Conservation (phyloP, 164 flowering plant genomes). For the Brasenia schreberi region DNA sequence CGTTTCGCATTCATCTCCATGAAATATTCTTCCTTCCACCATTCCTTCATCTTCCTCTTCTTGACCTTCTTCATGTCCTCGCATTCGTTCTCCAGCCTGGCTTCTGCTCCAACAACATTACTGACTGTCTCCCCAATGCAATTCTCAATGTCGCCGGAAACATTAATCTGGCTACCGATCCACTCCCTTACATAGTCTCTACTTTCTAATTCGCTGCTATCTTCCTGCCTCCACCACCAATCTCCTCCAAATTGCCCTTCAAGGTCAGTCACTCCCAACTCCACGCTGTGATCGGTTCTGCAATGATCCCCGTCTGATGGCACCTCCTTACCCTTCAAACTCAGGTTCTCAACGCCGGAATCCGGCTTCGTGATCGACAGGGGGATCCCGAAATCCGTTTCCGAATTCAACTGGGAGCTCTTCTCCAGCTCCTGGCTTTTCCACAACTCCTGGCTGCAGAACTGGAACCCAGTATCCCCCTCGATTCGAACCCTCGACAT, state of each 20-base stretch:
- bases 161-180: slow-evolving; percentile 92
- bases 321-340: slow-evolving; percentile 63
- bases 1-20: slow-evolving; percentile 56
- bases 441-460: slow-evolving; percentile 76
- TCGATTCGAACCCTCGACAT: slow-evolving; percentile 72
- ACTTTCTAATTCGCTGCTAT: slow-evolving; percentile 75
- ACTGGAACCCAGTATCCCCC: slow-evolving; percentile 59
- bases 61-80: slow-evolving; percentile 2
- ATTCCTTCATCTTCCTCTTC: slow-evolving; percentile 81
- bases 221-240: slow-evolving; percentile 99
- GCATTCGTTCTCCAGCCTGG: background rate
- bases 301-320: slow-evolving; percentile 40
- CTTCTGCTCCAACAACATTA: background rate
- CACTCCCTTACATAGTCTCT: slow-evolving; percentile 95
- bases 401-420: slow-evolving; percentile 2
- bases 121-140: background rate
- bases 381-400: background rate
- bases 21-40: slow-evolving; percentile 96
- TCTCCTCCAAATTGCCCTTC: slow-evolving; percentile 87
- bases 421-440: slow-evolving; percentile 50
- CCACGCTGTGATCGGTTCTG: slow-evolving; percentile 51
- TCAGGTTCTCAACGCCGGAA: background rate
- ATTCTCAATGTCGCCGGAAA: slow-evolving; percentile 10
- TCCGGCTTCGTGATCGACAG: background rate
- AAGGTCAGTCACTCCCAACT: slow-evolving; percentile 22